Evolutionary conservation across 179 eudicot genomes (phyloP).

Genomic region (Carnegiea gigantea): DNA sequence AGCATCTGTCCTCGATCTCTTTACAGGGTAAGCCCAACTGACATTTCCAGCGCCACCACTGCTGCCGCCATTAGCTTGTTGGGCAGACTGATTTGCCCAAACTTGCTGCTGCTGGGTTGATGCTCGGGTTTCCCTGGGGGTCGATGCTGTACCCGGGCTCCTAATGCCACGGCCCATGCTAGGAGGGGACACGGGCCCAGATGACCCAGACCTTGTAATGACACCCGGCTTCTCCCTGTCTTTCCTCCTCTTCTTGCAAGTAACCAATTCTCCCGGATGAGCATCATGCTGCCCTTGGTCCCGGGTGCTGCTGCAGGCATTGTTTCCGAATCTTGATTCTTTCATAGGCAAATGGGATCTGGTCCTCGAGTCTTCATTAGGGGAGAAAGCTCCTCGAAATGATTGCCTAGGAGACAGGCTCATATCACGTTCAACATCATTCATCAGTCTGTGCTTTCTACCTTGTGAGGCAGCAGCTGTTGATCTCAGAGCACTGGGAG

Average conservation of each 20-base stretch:
- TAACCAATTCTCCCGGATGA: conserved; percentile 93
- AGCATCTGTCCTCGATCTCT: conserved; percentile 80
- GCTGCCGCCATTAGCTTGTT: conserved; percentile 42
- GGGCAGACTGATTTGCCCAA: conserved; percentile 47
- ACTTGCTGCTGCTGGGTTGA: conserved; percentile 37
- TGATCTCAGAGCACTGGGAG: conserved; percentile 47
- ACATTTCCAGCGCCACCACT: conserved; percentile 43
- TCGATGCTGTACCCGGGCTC: conserved; percentile 56
- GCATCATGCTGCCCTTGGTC: conserved; percentile 47
- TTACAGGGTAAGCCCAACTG: conserved; percentile 97
- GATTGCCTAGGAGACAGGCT: conserved; percentile 49
- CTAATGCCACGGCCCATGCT: conserved; percentile 54
- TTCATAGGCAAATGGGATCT: conserved; percentile 40
- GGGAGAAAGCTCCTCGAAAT: conserved; percentile 40
- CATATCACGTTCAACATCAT: conserved; percentile 57
- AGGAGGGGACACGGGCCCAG: conserved; percentile 81
- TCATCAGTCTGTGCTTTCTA: conserved; percentile 55
- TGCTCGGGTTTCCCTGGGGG: conserved; percentile 40
- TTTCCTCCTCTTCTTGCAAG: conserved; percentile 92
- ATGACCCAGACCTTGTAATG: conserved; percentile 59
- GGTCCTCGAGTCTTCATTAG: conserved; percentile 35
- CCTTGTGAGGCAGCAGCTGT: conserved; percentile 39
- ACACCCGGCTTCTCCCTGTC: conserved; percentile 70
- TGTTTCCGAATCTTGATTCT: conserved; percentile 55
- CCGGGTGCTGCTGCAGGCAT: conserved; percentile 33